Percentiles rank a stretch among this genome's conserved stretches.
Evolutionary conservation across 768 basidiomycete genomes (phyloP).

Genomic region (Cantharellus anzutake): DNA sequence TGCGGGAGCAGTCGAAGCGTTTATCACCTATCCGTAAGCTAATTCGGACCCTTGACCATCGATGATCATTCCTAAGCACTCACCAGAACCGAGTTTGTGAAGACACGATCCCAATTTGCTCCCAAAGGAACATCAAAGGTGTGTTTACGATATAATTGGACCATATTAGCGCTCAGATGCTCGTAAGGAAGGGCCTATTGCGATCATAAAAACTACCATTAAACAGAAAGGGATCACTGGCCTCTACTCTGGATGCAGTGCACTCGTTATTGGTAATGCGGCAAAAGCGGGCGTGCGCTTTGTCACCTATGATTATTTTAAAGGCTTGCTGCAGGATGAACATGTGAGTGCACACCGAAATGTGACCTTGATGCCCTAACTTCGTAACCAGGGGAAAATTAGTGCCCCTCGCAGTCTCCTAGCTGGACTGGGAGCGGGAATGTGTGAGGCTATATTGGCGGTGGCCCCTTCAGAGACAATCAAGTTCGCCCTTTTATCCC

Average conservation of each 20-base stretch:
- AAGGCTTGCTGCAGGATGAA: slow-evolving; percentile 58
- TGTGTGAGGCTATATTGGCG: slow-evolving; percentile 82
- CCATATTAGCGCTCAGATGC: neutral
- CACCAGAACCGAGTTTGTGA: slow-evolving; percentile 68
- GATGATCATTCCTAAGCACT: neutral
- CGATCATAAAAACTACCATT: slow-evolving; percentile 58
- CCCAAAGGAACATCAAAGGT: slow-evolving; percentile 35
- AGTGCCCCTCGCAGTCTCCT: slow-evolving; percentile 62
- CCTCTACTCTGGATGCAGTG: slow-evolving; percentile 84
- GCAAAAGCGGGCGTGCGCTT: slow-evolving; percentile 93
- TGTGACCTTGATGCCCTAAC: neutral
- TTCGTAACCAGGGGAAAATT: slow-evolving; percentile 56
- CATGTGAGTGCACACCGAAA: slow-evolving; percentile 33
- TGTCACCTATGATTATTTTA: slow-evolving; percentile 87
- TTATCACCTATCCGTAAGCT: neutral
- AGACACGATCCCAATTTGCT: slow-evolving; percentile 80
- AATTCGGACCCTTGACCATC: too few relatives aligned
- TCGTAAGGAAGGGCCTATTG: slow-evolving; percentile 37
- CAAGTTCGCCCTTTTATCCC: slow-evolving; percentile 36
- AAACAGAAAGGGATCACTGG: slow-evolving; percentile 58
- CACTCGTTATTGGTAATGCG: slow-evolving; percentile 80
- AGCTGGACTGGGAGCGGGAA: slow-evolving; percentile 47
- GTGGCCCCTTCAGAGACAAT: slow-evolving; percentile 97
- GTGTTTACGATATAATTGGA: slow-evolving; percentile 6
- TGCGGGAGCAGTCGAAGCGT: slow-evolving; percentile 80